Evolutionary conservation across 108 stramenopile genomes (phyloP), one percentile per base, ranked within the genome.

Genomic region (Stephanodiscus triporus): DNA sequence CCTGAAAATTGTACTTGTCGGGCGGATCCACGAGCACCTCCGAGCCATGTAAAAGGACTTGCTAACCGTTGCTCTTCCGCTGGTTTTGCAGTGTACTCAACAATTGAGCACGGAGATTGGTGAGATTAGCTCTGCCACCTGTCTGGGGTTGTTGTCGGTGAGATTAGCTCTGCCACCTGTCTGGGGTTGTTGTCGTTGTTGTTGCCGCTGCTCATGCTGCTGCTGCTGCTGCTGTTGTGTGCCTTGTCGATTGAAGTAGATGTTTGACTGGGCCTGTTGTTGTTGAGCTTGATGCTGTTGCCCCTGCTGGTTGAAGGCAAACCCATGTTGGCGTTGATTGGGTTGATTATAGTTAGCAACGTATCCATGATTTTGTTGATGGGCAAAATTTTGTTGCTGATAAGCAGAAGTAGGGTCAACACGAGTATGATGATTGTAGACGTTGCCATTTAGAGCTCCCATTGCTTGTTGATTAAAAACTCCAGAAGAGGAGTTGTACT

Each of bases 21-120:
- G n/a, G n/a, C n/a, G n/a, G n/a, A n/a, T n/a, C n/a, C n/a, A n/a
- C n/a, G n/a, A n/a, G n/a, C n/a, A n/a, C n/a, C n/a, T n/a, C n/a
- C n/a, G n/a, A n/a, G n/a, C n/a, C n/a, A n/a, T n/a, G n/a, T n/a
- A n/a, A n/a, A n/a, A n/a, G n/a, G n/a, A n/a, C n/a, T n/a, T n/a
- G n/a, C n/a, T n/a, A n/a, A n/a, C n/a, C n/a, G 60, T 38, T 68
- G 22, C 70, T 47, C 63, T 82, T 73, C 5, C 77, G 27, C 26
- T 91, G 91, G 30, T 90, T 81, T 54, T 88, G 71, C 72, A 96
- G 64, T 16, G 92, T 96, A 55, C 85, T 92, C 63, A 87, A 74
- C 68, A 96, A 81, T 68, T 96, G 95, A 17, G 91, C 86, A 20
- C 88, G 86, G 56, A 96, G 82, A 63, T 77, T 92, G 54, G 60